A percentile compares a stretch with the other conserved stretches of the same genome.
Evolutionary conservation across 2,329 filamentous ascomycete species (phyloP).

Genomic region (Penicillium sp.): DNA sequence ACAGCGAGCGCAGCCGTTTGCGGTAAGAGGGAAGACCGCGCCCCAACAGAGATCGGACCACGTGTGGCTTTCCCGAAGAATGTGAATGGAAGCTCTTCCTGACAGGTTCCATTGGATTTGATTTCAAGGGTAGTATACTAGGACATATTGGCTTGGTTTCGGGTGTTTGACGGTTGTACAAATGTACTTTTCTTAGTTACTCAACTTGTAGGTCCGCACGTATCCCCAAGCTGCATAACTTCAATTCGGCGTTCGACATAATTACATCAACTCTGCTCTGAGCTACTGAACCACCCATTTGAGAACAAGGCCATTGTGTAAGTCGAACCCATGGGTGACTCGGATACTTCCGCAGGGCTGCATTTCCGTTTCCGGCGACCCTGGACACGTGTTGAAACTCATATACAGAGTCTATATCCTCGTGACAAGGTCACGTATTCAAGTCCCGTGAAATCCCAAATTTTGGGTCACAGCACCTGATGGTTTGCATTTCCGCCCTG

Average conservation of each 20-base stretch:
- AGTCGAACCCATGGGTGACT: not conserved
- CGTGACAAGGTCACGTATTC: too few relatives aligned
- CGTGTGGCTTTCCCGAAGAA: not conserved
- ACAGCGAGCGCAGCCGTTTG: not conserved
- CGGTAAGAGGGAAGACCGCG: not conserved
- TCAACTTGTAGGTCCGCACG: too few relatives aligned
- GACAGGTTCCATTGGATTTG: not conserved
- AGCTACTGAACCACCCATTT: not conserved
- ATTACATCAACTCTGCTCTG: not conserved
- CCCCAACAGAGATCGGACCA: not conserved
- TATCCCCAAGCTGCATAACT: not conserved
- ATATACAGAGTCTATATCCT: too few relatives aligned
- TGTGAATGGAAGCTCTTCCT: not conserved
- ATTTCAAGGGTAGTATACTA: not conserved
- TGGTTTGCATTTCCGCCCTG: not conserved
- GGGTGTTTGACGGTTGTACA: not conserved
- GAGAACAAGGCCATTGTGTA: not conserved
- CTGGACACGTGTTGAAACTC: not conserved
- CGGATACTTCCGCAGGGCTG: slow-evolving; percentile 3
- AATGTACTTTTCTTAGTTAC: not conserved
- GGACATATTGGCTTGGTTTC: not conserved
- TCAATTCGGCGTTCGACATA: not conserved
- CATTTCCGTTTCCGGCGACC: slow-evolving; percentile 13
- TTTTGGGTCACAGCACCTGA: too few relatives aligned
- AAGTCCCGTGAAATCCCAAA: too few relatives aligned